Evolutionary conservation across 345 rosid genomes (phyloP).

Genomic region (Salix purpurea): DNA sequence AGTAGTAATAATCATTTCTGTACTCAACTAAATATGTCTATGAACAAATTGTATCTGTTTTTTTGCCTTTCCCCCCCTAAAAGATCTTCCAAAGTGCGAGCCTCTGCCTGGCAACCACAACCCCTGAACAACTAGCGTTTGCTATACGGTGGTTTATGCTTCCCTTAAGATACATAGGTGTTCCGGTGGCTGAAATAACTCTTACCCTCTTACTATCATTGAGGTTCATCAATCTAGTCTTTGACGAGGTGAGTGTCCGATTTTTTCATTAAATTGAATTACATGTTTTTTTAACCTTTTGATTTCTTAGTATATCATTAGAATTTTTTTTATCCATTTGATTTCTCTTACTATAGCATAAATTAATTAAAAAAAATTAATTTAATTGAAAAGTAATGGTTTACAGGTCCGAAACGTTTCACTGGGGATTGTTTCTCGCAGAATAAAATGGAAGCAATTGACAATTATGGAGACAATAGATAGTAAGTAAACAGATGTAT

Average conservation of each 20-base stretch:
- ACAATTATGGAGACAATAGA: slow-evolving; percentile 79
- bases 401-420: slow-evolving; percentile 79
- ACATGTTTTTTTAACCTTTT: not conserved
- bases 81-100: slow-evolving; percentile 93
- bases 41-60: not conserved
- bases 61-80: slow-evolving; percentile 19
- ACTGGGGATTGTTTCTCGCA: slow-evolving; percentile 82
- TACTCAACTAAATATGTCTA: not conserved
- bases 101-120: slow-evolving; percentile 84
- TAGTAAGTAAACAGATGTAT: slow-evolving; percentile 36
- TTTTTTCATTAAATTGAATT: not conserved
- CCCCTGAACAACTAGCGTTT: slow-evolving; percentile 88
- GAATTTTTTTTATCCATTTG: not conserved
- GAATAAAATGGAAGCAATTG: slow-evolving; percentile 80
- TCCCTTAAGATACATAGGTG: slow-evolving; percentile 66
- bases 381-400: not conserved
- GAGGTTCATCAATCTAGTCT: slow-evolving; percentile 83
- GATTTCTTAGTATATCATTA: not conserved
- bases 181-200: slow-evolving; percentile 79
- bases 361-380: not conserved
- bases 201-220: slow-evolving; percentile 85
- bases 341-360: not conserved
- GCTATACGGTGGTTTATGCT: slow-evolving; percentile 83
- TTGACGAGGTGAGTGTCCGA: slow-evolving; percentile 61
- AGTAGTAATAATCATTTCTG: not conserved